A percentile compares a stretch with the other conserved stretches of the same genome.
phyloP scores from a whole-genome alignment of 371 early-diverging fungal genomes.

The Batkoa obscura region DNA sequence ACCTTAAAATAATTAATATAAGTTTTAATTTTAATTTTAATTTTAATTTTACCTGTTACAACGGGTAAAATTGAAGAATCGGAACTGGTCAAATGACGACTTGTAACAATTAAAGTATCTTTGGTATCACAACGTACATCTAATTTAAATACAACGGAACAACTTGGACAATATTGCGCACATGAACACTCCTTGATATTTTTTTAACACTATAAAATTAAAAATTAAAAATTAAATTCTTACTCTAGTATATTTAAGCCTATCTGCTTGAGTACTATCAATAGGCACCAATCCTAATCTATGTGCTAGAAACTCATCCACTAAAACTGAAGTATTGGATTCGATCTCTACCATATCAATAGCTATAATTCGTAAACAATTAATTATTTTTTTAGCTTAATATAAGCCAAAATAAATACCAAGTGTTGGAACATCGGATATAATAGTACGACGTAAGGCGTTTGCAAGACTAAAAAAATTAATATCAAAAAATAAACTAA shows the following conservation, averaged over 20 bases:
- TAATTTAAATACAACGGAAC: constrained; percentile 76
- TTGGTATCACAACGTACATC: constrained; percentile 49
- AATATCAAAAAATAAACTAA: too few relatives aligned
- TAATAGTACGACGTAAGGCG: constrained; percentile 87
- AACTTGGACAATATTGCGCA: constrained; percentile 66
- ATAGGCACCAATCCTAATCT: constrained; percentile 96
- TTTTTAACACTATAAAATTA: background rate
- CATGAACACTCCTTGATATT: constrained; percentile 68
- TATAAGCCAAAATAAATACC: constrained; percentile 17
- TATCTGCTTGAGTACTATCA: constrained; percentile 46
- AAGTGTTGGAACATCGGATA: constrained; percentile 96
- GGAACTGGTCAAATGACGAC: constrained; percentile 55
- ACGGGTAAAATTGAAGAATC: constrained; percentile 66
- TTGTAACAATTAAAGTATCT: constrained; percentile 64
- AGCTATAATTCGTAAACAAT: constrained; percentile 28
- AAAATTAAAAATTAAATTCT: constrained; percentile 3
- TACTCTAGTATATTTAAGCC: constrained; percentile 69
- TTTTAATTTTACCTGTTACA: constrained; percentile 21
- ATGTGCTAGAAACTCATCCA: constrained; percentile 98
- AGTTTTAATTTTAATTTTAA: background rate
- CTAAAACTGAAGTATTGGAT: constrained; percentile 87
- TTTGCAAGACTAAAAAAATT: constrained; percentile 74
- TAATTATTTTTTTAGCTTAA: too few relatives aligned
- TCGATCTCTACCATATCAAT: constrained; percentile 96
- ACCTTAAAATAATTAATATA: too few relatives aligned